Evolutionary conservation across 805 yeast genomes (phyloP).

Genomic region (Teunomyces aglyptinius): DNA sequence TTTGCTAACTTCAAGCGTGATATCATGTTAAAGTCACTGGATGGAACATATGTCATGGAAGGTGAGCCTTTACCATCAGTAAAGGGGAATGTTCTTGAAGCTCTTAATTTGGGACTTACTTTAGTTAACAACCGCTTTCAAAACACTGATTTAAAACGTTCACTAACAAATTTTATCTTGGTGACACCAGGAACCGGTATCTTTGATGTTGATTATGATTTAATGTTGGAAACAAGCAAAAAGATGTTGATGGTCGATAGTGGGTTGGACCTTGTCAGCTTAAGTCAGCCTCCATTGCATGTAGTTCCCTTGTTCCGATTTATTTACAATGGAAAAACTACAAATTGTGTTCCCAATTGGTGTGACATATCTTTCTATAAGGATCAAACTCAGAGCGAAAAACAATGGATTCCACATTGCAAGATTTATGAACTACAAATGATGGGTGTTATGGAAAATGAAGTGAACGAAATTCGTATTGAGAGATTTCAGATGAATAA

Average conservation of each 20-base stretch:
- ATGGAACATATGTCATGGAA: slow-evolving; percentile 14
- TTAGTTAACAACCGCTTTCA: slow-evolving; percentile 72
- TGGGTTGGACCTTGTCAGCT: slow-evolving; percentile 83
- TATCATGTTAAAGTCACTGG: slow-evolving; percentile 49
- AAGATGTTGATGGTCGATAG: slow-evolving; percentile 75
- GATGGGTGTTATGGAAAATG: slow-evolving; percentile 98
- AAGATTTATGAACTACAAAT: slow-evolving; percentile 93
- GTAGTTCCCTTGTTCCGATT: slow-evolving; percentile 86
- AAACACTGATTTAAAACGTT: slow-evolving; percentile 83
- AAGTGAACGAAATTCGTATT: slow-evolving; percentile 65
- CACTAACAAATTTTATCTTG: slow-evolving; percentile 85
- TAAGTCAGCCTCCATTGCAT: slow-evolving; percentile 89
- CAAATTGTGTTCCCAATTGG: slow-evolving; percentile 91
- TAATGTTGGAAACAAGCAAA: slow-evolving; percentile 70
- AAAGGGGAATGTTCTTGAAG: slow-evolving; percentile 86
- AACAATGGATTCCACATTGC: slow-evolving; percentile 90
- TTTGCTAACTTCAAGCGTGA: slow-evolving; percentile 80
- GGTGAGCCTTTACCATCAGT: slow-evolving; percentile 72
- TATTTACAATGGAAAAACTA: slow-evolving; percentile 45
- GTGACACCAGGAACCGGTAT: slow-evolving; percentile 93
- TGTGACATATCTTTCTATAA: slow-evolving; percentile 90
- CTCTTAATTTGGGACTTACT: slow-evolving; percentile 80
- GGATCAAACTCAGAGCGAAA: slow-evolving; percentile 43
- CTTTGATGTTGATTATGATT: slow-evolving; percentile 83
- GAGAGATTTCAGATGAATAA: slow-evolving; percentile 48